Conservation (phyloP, 1,284 basidiomycete species). For the Peniophora sp. region DNA sequence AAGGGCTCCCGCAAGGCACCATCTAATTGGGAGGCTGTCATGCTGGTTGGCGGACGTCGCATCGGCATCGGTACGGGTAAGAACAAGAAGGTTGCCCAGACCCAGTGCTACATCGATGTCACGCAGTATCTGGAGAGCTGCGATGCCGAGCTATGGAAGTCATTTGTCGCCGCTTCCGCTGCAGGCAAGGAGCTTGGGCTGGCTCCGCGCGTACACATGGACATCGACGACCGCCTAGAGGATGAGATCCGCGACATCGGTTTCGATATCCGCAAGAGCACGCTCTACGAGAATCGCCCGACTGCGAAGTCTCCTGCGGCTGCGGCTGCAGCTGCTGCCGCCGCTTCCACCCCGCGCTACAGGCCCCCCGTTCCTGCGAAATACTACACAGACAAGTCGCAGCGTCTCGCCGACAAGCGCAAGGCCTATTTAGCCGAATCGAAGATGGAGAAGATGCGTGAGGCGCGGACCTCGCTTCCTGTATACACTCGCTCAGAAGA, state of each 20-base stretch:
- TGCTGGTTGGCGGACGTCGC: slow-evolving; percentile 72
- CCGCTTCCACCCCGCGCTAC: slow-evolving; percentile 7
- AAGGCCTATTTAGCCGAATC: slow-evolving; percentile 62
- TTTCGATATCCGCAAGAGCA: slow-evolving; percentile 52
- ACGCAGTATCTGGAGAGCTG: slow-evolving; percentile 80
- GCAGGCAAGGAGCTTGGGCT: slow-evolving; percentile 63
- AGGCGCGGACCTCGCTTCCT: slow-evolving; percentile 62
- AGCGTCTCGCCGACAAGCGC: slow-evolving; percentile 45
- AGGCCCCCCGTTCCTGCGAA: slow-evolving; percentile 10
- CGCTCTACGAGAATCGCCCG: slow-evolving; percentile 42
- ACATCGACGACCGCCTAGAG: slow-evolving; percentile 62
- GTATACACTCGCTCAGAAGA: slow-evolving; percentile 64
- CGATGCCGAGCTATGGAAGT: slow-evolving; percentile 75
- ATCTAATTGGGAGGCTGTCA: slow-evolving; percentile 72
- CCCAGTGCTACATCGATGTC: slow-evolving; percentile 82
- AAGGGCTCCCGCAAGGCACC: slow-evolving; percentile 16
- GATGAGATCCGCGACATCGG: slow-evolving; percentile 73
- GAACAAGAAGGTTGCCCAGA: slow-evolving; percentile 73
- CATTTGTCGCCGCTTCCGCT: slow-evolving; percentile 54
- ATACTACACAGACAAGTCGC: slow-evolving; percentile 47
- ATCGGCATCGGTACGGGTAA: slow-evolving; percentile 72
- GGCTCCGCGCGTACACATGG: slow-evolving; percentile 67
- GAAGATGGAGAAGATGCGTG: slow-evolving; percentile 58
- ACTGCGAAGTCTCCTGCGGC: slow-evolving; percentile 15
- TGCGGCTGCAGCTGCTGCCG: slow-evolving; percentile 7